Base-by-base conservation (phyloP, 371 early-diverging fungal genomes). In the Haplosporangium sp. region DNA sequence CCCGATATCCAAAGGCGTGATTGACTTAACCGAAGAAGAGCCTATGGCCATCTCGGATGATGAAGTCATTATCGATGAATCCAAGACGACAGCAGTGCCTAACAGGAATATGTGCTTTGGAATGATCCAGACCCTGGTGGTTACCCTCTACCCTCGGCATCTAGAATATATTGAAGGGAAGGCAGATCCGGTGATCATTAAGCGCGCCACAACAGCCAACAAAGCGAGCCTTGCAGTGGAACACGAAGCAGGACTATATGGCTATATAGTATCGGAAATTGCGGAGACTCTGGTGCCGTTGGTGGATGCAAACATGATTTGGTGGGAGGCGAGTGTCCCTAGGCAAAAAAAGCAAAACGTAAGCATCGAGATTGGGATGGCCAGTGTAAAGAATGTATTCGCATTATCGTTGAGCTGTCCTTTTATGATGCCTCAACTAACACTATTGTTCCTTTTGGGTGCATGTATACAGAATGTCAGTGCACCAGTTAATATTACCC, bases 81-180 rank as follows among this genome's bases (percentile, higher is more conserved):
- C 72, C 43, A 67, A 48, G 50, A 72, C 79, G 7, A 79, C 79
- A 14, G 64, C 79, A 11, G 61, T 72, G 23, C 64, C 73, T 5
- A 81, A 81, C 40, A 65, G 80, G 66, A 62, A 81, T 52, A 67
- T 85, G 54, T 85, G 85, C 59, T 84, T 73, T 67, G 85, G 85
- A 2, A 80, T 82, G 73, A 74, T 83, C 41, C 59, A 77, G 36
- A 71, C 79, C 2, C 51, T 74, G 36, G 80, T 84, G 13, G 67
- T 81, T 10, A 73, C 81, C 10, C 67, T 85, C 11, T 67, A 83
- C 38, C 77, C 73, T 21, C 69, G 82, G 16, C 68, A 71, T 52
- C 59, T 77, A 53, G 77, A 77, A 47, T 77, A 64, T 18, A 50
- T 67, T 10, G 77, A 77, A 40, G 71, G 73, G 11, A 67, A 68